These are phyloP conservation scores for Kluyveromyces marxianus DNA, from an alignment of 1,139 yeast genomes.

Conservation along the genomic window DNA sequence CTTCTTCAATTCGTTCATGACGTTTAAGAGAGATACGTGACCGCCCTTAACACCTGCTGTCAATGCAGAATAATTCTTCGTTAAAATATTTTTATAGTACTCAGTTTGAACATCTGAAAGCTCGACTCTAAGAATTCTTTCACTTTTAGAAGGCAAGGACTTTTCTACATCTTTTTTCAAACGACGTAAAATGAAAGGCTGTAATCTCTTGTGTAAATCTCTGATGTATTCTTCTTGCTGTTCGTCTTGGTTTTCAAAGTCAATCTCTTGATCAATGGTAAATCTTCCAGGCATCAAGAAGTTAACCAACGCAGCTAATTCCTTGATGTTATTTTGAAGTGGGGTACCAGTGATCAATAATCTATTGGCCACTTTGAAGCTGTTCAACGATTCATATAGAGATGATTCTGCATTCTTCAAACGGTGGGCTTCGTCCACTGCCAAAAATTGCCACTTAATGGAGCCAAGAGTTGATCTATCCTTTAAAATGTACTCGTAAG, in stretches of 20 bases:
- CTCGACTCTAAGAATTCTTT: conserved; percentile 90
- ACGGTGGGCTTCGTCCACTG: conserved; percentile 98
- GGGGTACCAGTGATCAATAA: conserved; percentile 97
- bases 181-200: conserved; percentile 87
- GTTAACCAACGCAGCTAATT: conserved; percentile 88
- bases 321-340: conserved; percentile 89
- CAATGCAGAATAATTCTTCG: conserved; percentile 85
- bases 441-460: conserved; percentile 91
- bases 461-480: conserved; percentile 75
- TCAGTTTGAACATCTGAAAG: conserved; percentile 91
- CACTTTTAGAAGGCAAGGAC: conserved; percentile 90
- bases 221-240: conserved; percentile 86
- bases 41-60: conserved; percentile 77
- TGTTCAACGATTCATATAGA: conserved; percentile 75
- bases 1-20: conserved; percentile 92
- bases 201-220: conserved; percentile 72
- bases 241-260: conserved; percentile 79
- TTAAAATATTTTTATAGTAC: conserved; percentile 85
- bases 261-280: conserved; percentile 86
- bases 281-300: conserved; percentile 95
- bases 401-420: conserved; percentile 92
- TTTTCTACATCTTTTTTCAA: conserved; percentile 96
- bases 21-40: conserved; percentile 77
- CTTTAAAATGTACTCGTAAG: conserved; percentile 91
- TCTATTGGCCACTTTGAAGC: conserved; percentile 78